phyloP scores from a whole-genome alignment of 2,329 filamentous ascomycete genomes.

The Fusarium nematophilum region DNA sequence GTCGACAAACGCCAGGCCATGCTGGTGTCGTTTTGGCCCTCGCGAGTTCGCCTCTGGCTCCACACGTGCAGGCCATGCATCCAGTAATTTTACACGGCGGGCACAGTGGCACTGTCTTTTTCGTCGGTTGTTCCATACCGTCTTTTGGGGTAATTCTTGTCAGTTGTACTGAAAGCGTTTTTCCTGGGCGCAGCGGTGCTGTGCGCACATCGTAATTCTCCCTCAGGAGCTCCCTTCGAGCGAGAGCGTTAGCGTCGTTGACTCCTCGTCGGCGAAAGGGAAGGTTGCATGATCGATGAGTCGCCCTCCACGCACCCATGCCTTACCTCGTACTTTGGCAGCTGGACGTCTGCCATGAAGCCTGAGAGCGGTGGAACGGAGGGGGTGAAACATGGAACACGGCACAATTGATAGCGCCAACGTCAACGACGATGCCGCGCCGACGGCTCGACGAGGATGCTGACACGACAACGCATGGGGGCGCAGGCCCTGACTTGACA shows the following conservation, averaged over 20 bases:
- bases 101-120: conserved; percentile 1
- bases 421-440: conserved; percentile 5
- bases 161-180: background rate
- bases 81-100: conserved; percentile 10
- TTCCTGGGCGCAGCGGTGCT: background rate
- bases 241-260: conserved; percentile 37
- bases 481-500: conserved; percentile 5
- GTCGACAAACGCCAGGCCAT: conserved; percentile 17
- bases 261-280: conserved; percentile 41
- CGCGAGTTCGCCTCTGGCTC: conserved; percentile 8
- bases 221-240: conserved; percentile 43
- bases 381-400: conserved; percentile 16
- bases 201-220: conserved; percentile 9
- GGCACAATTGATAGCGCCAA: background rate
- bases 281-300: conserved; percentile 36
- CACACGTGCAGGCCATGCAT: conserved; percentile 18
- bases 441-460: conserved; percentile 7
- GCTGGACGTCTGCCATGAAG: conserved; percentile 3
- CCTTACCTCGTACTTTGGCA: conserved; percentile 13
- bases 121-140: conserved; percentile 12
- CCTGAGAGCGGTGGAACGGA: conserved; percentile 18
- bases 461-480: conserved; percentile 15
- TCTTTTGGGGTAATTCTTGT: conserved; percentile 25
- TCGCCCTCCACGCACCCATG: conserved; percentile 21
- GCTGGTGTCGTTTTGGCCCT: conserved; percentile 1